Base-by-base conservation (phyloP, 2,329 filamentous ascomycete species). In the Penicillium concentricum region DNA sequence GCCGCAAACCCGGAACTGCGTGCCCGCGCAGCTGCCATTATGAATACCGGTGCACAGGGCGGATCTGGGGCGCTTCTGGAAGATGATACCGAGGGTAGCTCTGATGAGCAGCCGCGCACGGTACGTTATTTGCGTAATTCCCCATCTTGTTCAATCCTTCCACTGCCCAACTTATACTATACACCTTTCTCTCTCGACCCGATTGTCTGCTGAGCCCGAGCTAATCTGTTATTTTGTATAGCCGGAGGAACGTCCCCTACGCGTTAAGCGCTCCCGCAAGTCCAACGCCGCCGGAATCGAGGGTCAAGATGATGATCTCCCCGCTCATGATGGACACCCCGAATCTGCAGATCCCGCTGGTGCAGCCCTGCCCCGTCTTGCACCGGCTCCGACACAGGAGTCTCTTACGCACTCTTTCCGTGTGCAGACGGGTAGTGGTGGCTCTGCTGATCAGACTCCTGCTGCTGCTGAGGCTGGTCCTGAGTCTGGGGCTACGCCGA, bases 191-290 rank as follows among this genome's bases (percentile, higher is more conserved):
- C 10, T 18, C 3, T 28, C 9, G 3, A 28, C 18, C n/a, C 4
- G n/a, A 12, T 8, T 22, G 9, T 46, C 16, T n/a, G 20, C 6
- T 5, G 2, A 6, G 4, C 48, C 16, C 20, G 24, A 38, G 24
- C 47, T 58, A 47, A 58, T 35, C 48, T 30, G 28, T 35, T 48
- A 43, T 47, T 16, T 42, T 45, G 43, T 20, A 24, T 59, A 80
- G 77, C 78, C 78, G 41, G 72, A 77, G 68, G 77, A 80, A 69
- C 72, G 78, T 47, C 78, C 78, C 7, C 72, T 79, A 43, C 75
- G 78, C 56, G 69, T 74, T 20, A 78, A 78, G 60, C 73, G 74
- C 58, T 75, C 70, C 44, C 73, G 74, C 43, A 76, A 75, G 59
- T 71, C 72, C 13, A 75, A 75, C 37, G 56, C 69, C 32, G 57